phyloP scores from a whole-genome alignment of 345 rosid genomes.

The Jatropha curcas region DNA sequence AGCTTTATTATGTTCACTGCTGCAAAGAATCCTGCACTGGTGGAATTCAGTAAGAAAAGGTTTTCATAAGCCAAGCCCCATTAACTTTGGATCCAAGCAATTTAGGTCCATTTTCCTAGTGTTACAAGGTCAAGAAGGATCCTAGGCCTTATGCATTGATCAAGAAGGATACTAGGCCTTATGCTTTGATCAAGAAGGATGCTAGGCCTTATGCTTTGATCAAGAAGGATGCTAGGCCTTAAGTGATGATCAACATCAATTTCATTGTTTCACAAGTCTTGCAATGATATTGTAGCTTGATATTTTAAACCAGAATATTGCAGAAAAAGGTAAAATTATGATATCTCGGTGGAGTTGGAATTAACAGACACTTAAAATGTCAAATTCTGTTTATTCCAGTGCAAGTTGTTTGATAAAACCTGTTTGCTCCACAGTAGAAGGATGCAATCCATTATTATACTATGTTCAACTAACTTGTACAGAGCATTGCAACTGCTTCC shows the following conservation, averaged over 20 bases:
- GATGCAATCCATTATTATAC: neutral
- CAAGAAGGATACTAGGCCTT: no score
- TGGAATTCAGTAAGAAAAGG: neutral
- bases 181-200: no score
- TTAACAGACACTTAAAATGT: neutral
- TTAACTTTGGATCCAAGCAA: neutral
- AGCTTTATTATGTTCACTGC: neutral
- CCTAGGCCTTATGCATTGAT: no score
- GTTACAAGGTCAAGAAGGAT: neutral
- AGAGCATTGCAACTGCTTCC: neutral
- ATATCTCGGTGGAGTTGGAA: neutral
- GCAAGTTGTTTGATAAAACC: conserved; percentile 1
- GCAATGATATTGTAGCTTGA: neutral
- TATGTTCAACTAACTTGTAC: neutral
- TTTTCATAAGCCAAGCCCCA: neutral
- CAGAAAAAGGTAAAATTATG: neutral
- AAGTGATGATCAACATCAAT: no score
- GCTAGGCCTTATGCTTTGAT: no score
- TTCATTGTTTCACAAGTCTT: neutral
- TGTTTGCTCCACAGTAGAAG: neutral
- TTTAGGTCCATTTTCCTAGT: conserved; percentile 2
- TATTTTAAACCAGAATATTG: neutral
- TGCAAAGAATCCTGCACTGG: neutral
- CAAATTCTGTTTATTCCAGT: neutral
- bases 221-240: no score